Evolutionary conservation across 2,329 filamentous ascomycete species (phyloP).

Genomic region (Exophiala oligosperma): DNA sequence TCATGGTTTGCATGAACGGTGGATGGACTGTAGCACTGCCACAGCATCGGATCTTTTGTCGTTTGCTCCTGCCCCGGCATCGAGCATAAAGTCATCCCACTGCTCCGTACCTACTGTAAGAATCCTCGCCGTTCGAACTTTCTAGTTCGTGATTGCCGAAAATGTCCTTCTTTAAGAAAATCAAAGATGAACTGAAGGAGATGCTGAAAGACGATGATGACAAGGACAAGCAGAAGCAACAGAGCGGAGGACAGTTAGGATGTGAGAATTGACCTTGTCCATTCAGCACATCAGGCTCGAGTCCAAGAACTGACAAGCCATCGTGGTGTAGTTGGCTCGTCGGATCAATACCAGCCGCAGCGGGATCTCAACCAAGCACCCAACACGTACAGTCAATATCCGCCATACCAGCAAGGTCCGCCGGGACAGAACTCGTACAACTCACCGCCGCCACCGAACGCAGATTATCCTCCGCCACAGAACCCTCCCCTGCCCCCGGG

Average conservation of each 20-base stretch:
- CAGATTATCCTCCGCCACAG: background rate
- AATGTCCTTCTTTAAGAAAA: conserved; percentile 24
- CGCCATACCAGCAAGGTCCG: background rate
- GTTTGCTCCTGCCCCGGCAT: too few species aligned
- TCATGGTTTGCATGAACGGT: conserved; percentile 7
- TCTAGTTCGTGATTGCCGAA: background rate
- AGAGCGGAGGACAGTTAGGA: background rate
- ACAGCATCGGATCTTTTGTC: too few species aligned
- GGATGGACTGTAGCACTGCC: too few species aligned
- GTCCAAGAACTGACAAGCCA: background rate
- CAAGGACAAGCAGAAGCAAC: conserved; percentile 17
- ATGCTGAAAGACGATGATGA: conserved; percentile 24
- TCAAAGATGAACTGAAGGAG: conserved; percentile 24
- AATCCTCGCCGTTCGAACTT: too few species aligned
- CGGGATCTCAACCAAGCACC: background rate
- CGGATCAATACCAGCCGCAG: background rate
- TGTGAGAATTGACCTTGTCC: too few species aligned
- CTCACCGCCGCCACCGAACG: conserved; percentile 2
- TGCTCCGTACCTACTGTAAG: too few species aligned
- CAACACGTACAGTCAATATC: background rate
- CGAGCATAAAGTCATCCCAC: too few species aligned
- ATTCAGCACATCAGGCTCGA: too few species aligned
- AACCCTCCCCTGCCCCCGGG: conserved; percentile 42
- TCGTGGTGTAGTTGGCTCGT: too few species aligned
- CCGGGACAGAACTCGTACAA: conserved; percentile 4